phyloP scores from a whole-genome alignment of 2,329 filamentous ascomycete species.

The Calonectria leucothoes region DNA sequence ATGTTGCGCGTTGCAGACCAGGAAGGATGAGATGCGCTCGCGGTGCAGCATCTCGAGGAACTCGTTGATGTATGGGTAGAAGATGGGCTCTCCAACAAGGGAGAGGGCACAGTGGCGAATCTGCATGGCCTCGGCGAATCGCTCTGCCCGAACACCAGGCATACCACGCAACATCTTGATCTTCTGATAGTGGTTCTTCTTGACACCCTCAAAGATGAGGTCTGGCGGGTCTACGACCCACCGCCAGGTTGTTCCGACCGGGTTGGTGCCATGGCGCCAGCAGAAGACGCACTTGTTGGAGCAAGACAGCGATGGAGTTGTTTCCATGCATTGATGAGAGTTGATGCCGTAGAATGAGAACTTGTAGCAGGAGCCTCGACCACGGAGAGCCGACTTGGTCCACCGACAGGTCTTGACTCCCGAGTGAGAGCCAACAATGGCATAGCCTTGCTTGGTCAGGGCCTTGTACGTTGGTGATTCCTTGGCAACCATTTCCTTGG shows the following conservation, averaged over 20 bases:
- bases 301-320: conserved; percentile 93
- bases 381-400: conserved; percentile 96
- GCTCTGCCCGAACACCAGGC: conserved; percentile 89
- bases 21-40: conserved; percentile 90
- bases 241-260: conserved; percentile 95
- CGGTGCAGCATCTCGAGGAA: conserved; percentile 85
- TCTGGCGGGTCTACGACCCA: conserved; percentile 95
- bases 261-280: conserved; percentile 98
- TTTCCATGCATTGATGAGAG: conserved; percentile 98
- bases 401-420: conserved; percentile 98
- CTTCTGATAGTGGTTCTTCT: conserved; percentile 93
- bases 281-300: conserved; percentile 99
- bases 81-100: conserved; percentile 97
- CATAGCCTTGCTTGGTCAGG: conserved; percentile 96
- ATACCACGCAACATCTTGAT: conserved; percentile 98
- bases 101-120: conserved; percentile 94
- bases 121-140: conserved; percentile 91
- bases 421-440: conserved; percentile 93
- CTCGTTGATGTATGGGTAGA: conserved; percentile 97
- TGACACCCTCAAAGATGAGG: conserved; percentile 89
- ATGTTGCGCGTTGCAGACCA: conserved; percentile 98
- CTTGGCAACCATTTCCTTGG: conserved; percentile 95
- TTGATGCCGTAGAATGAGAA: conserved; percentile 97
- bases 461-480: conserved; percentile 89
- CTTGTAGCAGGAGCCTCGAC: conserved; percentile 96